Evolutionary conservation across 371 early-diverging fungal species (phyloP), one percentile per base, ranked within the genome.

Genomic region (Apophysomyces ossiformis): DNA sequence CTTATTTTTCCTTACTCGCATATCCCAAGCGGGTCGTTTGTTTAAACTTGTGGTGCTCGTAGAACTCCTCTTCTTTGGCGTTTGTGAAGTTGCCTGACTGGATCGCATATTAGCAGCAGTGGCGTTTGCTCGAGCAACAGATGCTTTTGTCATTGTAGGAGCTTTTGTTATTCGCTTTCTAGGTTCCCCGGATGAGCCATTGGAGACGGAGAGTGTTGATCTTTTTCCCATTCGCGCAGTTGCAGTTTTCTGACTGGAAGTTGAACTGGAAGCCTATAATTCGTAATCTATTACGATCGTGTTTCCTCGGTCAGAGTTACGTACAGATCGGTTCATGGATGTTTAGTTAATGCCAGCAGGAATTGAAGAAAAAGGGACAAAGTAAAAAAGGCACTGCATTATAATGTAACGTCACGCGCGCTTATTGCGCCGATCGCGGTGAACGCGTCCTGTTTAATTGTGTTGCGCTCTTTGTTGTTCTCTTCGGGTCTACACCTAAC

Each of bases 1-100:
- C 45, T 37, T 45, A 18, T n/a, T 9, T 21, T 47, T 39, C 8
- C 58, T 61, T 79, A 80, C 81, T 58, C 81, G 64, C 38, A 77
- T 65, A 66, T 80, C 77, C 81, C 81, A 80, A n/a, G 72, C 56
- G 12, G 77, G 74, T 57, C 76, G 69, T 60, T 75, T 69, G 45
- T 76, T 76, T 11, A 70, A 32, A 8, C 50, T 60, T 45, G 62
- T 21, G 2, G 21, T 8, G 11, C 21, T 26, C 54, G 21, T 50
- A 44, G 58, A 62, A 11, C 0, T 50, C 21, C 21, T 50, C 21
- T 21, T 50, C 21, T 50, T 50, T 50, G 54, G 54, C 0, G n/a
- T 4, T 11, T 50, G 16, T 21, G 54, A 7, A 21, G n/a, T 50
- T n/a, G 54, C 16, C 11, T 50, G 21, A 7, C 21, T 50, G 9